These are phyloP conservation scores for Pseudoneurospora amorphoporcata DNA, from an alignment of 495 filamentous ascomycete genomes.

Conservation along the genomic window DNA sequence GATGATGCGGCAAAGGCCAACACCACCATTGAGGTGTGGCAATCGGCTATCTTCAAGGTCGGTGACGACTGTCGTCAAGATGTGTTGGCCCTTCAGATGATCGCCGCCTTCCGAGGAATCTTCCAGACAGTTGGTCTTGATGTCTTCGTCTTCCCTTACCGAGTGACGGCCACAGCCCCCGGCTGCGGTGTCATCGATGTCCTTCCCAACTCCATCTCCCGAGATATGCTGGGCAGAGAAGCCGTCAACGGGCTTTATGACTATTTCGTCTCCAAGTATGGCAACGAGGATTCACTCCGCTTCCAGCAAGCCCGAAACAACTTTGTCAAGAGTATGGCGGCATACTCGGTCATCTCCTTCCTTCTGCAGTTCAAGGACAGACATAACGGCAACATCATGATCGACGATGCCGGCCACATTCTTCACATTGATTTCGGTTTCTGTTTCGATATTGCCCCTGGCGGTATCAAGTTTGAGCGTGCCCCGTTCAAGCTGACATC, in stretches of 20 bases:
- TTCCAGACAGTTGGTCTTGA: constrained; percentile 90
- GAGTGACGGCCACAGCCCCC: constrained; percentile 95
- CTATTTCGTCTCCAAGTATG: constrained; percentile 95
- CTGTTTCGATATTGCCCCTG: constrained; percentile 97
- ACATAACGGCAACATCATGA: constrained; percentile 99
- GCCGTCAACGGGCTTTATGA: constrained; percentile 97
- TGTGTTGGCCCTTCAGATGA: constrained; percentile 93
- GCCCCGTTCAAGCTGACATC: constrained; percentile 96
- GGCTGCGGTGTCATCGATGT: constrained; percentile 98
- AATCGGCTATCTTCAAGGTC: constrained; percentile 99
- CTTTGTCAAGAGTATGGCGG: constrained; percentile 99
- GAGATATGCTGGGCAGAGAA: constrained; percentile 97
- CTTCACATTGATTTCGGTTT: constrained; percentile 99
- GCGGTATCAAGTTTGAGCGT: constrained; percentile 91
- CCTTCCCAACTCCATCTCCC: constrained; percentile 90
- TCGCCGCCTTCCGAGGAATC: constrained; percentile 91
- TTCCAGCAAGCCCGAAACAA: constrained; percentile 95
- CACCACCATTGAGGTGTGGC: constrained; percentile 87
- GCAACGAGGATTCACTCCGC: constrained; percentile 81
- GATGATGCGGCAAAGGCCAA: constrained; percentile 25
- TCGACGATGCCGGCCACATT: constrained; percentile 93
- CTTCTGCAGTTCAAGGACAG: constrained; percentile 97
- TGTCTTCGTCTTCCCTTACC: constrained; percentile 93
- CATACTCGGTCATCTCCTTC: constrained; percentile 98
- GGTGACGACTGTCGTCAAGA: constrained; percentile 98